These are phyloP conservation scores for Ceratobasidium sp. DNA, from an alignment of 1,284 basidiomycete genomes.

Conservation along the genomic window DNA sequence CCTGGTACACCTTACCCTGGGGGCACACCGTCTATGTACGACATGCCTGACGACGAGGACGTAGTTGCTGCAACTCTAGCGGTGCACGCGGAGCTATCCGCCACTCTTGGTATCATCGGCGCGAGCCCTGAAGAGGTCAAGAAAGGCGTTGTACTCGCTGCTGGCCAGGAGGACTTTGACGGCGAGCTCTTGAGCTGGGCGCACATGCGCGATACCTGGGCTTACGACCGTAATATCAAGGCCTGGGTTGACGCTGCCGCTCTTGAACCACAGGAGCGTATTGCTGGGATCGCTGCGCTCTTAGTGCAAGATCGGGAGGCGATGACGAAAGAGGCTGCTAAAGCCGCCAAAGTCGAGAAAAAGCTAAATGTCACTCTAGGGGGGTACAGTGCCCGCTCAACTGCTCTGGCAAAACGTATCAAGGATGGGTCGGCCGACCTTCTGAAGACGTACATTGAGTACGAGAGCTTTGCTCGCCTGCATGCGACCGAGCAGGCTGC, in stretches of 20 bases:
- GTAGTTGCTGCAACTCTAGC: conserved; percentile 79
- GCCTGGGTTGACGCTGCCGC: conserved; percentile 77
- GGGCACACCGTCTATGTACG: conserved; percentile 78
- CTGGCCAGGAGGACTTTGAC: conserved; percentile 72
- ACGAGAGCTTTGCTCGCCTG: conserved; percentile 83
- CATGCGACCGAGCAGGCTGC: conserved; percentile 78
- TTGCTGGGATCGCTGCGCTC: conserved; percentile 74
- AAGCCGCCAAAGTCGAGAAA: conserved; percentile 91
- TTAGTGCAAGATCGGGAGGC: conserved; percentile 76
- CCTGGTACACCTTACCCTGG: conserved; percentile 90
- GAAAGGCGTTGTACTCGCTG: conserved; percentile 75
- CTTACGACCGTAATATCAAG: no score
- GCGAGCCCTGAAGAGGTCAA: conserved; percentile 84
- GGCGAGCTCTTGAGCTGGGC: conserved; percentile 76
- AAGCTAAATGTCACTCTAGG: conserved; percentile 90
- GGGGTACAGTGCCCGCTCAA: conserved; percentile 88
- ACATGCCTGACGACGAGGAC: conserved; percentile 81
- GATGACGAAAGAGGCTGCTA: conserved; percentile 87
- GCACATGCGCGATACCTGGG: conserved; percentile 66
- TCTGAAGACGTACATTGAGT: conserved; percentile 75
- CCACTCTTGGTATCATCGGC: conserved; percentile 85
- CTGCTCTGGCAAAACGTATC: conserved; percentile 77
- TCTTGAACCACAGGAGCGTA: conserved; percentile 72
- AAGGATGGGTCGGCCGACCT: conserved; percentile 79
- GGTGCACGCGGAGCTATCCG: conserved; percentile 87